Percentiles rank a stretch among this genome's conserved stretches.
Evolutionary conservation across 116 monocot species (phyloP).

Genomic region (Dioscorea cayenensis): DNA sequence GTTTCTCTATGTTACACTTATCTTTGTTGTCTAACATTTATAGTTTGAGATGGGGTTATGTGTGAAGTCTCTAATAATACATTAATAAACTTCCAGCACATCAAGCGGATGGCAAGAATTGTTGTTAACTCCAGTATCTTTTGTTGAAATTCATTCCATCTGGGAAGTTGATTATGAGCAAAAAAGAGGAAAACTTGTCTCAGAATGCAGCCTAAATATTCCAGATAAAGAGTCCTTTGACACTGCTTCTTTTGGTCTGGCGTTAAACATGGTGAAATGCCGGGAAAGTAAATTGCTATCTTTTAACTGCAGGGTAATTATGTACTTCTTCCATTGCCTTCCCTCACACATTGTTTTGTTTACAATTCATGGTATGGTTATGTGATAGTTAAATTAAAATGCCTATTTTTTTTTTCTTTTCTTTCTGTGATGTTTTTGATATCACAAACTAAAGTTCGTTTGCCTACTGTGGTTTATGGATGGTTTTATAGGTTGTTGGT

Average conservation of each 20-base stretch:
- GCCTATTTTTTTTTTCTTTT: too few species aligned
- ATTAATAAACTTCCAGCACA: conserved; percentile 23
- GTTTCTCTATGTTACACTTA: too few species aligned
- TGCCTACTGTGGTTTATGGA: background rate
- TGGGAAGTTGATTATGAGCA: conserved; percentile 23
- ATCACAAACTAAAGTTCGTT: background rate
- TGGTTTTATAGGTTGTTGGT: conserved; percentile 45
- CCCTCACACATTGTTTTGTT: background rate
- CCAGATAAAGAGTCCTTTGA: conserved; percentile 5
- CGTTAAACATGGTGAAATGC: background rate
- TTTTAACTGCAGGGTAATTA: conserved; percentile 68
- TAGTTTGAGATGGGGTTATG: too few species aligned
- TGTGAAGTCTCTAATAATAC: too few species aligned
- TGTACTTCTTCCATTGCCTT: background rate
- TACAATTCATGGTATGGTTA: too few species aligned
- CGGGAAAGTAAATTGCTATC: conserved; percentile 17
- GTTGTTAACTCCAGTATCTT: conserved; percentile 50
- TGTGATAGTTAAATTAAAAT: too few species aligned
- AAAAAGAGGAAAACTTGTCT: background rate
- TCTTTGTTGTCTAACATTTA: too few species aligned
- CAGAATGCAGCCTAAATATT: conserved; percentile 11
- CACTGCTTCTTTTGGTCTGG: conserved; percentile 18
- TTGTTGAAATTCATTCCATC: conserved; percentile 57
- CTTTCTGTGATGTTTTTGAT: too few species aligned
- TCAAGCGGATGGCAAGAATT: conserved; percentile 34